Evolutionary conservation across 2,329 filamentous ascomycete species (phyloP), one percentile per base, ranked within the genome.

Genomic region (Penicillium sclerotiorum): DNA sequence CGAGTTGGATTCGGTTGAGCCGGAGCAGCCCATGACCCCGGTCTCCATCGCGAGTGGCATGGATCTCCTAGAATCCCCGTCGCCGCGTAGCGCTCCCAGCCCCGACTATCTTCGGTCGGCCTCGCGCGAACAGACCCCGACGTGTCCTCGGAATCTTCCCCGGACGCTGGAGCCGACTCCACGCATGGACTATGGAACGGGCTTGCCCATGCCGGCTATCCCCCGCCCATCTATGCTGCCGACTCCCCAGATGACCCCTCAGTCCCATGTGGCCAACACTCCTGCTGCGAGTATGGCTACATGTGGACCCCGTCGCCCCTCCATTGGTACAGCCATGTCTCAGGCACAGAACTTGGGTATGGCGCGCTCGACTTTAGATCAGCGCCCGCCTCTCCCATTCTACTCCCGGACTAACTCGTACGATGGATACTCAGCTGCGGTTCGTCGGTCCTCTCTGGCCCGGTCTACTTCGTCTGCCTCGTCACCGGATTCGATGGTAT

Each of bases 401-500:
- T 66, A 61, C 59, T 52, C 61, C 49, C 67, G 66, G 56, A 53
- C 64, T 61, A 70, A 67, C 54, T 73, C 70, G 53, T 66, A 70
- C 55, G 77, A 80, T 60, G 73, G 74, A 15, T 77, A 77, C 55
- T 76, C 77, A 67, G 58, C 73, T 67, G 52, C 79, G 74, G 58
- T 69, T 73, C 72, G 78, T 50, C 76, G 66, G 61, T 77, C 63
- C 15, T 81, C 77, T 52, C 67, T 77, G 55, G 75, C 76, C 49
- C 79, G 73, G 47, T 78, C 79, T 18, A 74, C 76, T 21, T 83
- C 80, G 4, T 80, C 76, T 37, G 68, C 68, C 17, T 80, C 77
- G 8, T 81, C 78, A 36, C 83, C 83, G n/a, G 82, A 85, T 56
- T 85, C 83, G 27, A 82, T 85, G 78, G 69, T 84, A 28, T 84